phyloP scores from a whole-genome alignment of 192 early-diverging fungal genomes.

The Paraglomus brasilianum region DNA sequence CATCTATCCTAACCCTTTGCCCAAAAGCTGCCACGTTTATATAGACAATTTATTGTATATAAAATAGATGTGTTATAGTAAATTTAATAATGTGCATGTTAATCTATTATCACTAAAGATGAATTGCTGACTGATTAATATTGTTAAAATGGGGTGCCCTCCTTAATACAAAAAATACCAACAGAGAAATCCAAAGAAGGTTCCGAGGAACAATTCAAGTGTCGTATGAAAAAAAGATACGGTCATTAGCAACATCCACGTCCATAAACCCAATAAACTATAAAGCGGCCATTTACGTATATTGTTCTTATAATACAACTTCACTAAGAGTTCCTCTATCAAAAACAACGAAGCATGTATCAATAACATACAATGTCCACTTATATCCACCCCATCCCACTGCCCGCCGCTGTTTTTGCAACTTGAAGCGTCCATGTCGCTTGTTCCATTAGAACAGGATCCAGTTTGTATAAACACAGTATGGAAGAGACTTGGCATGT shows the following conservation, averaged over 20 bases:
- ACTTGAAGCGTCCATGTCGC: constrained; percentile 33
- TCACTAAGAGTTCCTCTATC: constrained; percentile 60
- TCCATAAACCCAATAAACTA: constrained; percentile 61
- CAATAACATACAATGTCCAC: constrained; percentile 84
- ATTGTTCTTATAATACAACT: constrained; percentile 35
- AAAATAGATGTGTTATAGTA: too few species aligned
- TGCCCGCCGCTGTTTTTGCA: constrained; percentile 52
- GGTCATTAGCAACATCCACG: constrained; percentile 74
- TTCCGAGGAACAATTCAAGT: constrained; percentile 67
- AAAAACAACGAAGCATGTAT: constrained; percentile 74
- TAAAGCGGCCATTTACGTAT: constrained; percentile 29
- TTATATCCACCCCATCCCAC: constrained; percentile 81
- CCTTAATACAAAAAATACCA: constrained; percentile 57
- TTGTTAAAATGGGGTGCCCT: too few species aligned
- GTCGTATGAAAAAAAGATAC: constrained; percentile 76
- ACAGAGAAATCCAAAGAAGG: constrained; percentile 63
- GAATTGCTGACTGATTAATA: too few species aligned
- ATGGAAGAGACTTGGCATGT: constrained; percentile 81
- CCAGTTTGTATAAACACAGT: constrained; percentile 72
- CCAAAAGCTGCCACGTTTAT: too few species aligned
- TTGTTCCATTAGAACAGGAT: constrained; percentile 44
- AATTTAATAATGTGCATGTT: too few species aligned
- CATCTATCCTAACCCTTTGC: too few species aligned
- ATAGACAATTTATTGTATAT: too few species aligned
- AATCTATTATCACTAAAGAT: too few species aligned